Conservation (phyloP, 768 basidiomycete genomes). For the Trametes maxima region DNA sequence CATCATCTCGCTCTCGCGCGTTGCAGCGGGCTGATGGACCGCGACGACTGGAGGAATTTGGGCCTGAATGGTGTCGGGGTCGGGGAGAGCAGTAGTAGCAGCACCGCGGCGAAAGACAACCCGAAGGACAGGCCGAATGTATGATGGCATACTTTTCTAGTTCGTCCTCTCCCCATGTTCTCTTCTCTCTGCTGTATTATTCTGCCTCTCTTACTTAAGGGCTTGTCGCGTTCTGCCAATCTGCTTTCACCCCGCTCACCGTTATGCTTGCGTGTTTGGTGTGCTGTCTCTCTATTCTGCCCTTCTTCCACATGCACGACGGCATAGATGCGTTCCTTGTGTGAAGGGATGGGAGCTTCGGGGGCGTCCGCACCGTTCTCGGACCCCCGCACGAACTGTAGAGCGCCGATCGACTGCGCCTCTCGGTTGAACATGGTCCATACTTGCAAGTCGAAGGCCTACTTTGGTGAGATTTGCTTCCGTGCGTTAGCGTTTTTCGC, state of each 20-base stretch:
- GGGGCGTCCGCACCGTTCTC: too few species aligned
- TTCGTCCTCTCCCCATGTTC: constrained; percentile 20
- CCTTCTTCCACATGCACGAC: too few species aligned
- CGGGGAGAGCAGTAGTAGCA: constrained; percentile 11
- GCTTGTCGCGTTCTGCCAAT: background rate
- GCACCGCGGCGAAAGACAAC: constrained; percentile 15
- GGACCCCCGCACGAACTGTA: too few species aligned
- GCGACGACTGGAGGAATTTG: constrained; percentile 85
- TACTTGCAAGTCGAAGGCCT: too few species aligned
- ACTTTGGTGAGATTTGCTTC: too few species aligned
- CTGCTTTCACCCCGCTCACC: background rate
- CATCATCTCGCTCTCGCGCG: background rate
- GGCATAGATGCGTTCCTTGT: too few species aligned
- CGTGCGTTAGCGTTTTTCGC: too few species aligned
- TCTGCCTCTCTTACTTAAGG: background rate
- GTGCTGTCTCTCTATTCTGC: too few species aligned
- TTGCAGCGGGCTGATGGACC: constrained; percentile 82
- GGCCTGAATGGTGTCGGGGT: constrained; percentile 63
- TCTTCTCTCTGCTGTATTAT: background rate
- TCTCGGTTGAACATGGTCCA: too few species aligned
- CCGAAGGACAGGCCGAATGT: constrained; percentile 27
- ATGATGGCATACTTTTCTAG: background rate
- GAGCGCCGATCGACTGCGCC: too few species aligned
- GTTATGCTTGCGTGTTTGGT: too few species aligned
- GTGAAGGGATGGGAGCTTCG: too few species aligned